phyloP scores from a whole-genome alignment of 345 rosid genomes.

The Lagerstroemia speciosa region DNA sequence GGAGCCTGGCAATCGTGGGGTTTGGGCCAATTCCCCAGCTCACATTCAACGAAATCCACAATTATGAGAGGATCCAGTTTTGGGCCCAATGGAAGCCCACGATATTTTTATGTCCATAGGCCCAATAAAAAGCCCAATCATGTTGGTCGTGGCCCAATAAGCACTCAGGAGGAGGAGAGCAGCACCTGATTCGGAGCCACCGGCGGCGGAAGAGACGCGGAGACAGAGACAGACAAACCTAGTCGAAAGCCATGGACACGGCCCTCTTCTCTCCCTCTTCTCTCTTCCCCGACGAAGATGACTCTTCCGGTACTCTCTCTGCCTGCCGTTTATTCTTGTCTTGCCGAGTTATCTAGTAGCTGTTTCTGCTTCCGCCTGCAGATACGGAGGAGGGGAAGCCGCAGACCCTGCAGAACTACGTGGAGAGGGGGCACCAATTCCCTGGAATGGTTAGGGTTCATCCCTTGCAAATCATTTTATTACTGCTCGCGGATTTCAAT shows the following conservation, averaged over 20 bases:
- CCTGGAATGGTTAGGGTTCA: conserved; percentile 50
- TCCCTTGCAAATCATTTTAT: background rate
- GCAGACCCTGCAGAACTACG: conserved; percentile 44
- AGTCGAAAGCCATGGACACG: conserved; percentile 49
- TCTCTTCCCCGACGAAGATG: conserved; percentile 61
- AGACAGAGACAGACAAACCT: background rate
- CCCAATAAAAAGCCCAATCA: too few relatives aligned
- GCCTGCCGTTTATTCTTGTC: background rate
- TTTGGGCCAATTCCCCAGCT: too few relatives aligned
- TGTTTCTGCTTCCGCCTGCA: background rate
- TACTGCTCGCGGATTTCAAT: background rate
- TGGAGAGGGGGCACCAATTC: conserved; percentile 76
- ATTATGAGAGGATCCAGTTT: too few relatives aligned
- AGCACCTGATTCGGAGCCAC: background rate
- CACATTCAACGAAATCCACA: too few relatives aligned
- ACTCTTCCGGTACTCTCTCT: conserved; percentile 22
- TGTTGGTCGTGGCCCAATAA: too few relatives aligned
- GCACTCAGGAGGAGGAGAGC: background rate
- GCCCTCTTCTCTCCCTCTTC: conserved; percentile 92
- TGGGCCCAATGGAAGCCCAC: too few relatives aligned
- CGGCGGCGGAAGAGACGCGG: background rate
- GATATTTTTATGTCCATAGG: too few relatives aligned
- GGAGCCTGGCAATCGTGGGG: too few relatives aligned
- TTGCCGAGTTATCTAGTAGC: background rate
- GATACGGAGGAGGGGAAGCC: conserved; percentile 35